Percentiles rank a stretch among this genome's conserved stretches.
phyloP scores from a whole-genome alignment of 2,329 filamentous ascomycete species.

The Aureobasidium subglaciale region DNA sequence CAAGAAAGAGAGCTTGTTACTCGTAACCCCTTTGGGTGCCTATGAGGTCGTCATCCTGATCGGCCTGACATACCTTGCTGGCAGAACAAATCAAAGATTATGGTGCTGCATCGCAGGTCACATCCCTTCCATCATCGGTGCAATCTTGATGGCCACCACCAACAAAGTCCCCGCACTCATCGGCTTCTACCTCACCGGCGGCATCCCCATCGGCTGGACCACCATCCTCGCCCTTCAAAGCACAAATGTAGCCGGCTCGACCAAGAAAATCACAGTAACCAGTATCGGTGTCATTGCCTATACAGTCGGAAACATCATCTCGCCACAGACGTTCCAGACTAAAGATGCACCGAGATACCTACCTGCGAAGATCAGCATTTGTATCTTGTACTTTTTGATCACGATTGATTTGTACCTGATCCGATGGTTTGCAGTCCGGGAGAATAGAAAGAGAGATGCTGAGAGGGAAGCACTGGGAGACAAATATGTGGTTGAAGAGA shows the following conservation, averaged over 20 bases:
- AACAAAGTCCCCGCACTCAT: background rate
- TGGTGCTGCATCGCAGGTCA: background rate
- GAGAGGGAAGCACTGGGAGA: slow-evolving; percentile 14
- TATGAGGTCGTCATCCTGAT: background rate
- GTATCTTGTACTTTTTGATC: slow-evolving; percentile 27
- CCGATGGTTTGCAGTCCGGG: slow-evolving; percentile 41
- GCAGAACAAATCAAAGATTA: background rate
- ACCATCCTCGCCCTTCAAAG: slow-evolving; percentile 23
- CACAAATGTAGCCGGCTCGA: slow-evolving; percentile 59
- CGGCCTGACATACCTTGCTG: background rate
- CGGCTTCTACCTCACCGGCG: background rate
- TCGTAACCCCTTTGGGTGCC: background rate
- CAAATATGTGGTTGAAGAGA: slow-evolving; percentile 14
- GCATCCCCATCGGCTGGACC: background rate
- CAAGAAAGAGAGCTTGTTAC: background rate
- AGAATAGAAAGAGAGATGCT: slow-evolving; percentile 29
- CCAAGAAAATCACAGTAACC: slow-evolving; percentile 64
- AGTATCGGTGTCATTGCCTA: slow-evolving; percentile 39
- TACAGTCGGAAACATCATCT: slow-evolving; percentile 36
- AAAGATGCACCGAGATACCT: slow-evolving; percentile 32
- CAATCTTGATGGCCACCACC: background rate
- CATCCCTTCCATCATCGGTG: background rate
- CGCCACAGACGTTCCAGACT: slow-evolving; percentile 30
- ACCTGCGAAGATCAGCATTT: slow-evolving; percentile 34
- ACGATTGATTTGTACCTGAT: slow-evolving; percentile 42